phyloP scores from a whole-genome alignment of 2,329 filamentous ascomycete genomes.

The Hypoxylon sp. region DNA sequence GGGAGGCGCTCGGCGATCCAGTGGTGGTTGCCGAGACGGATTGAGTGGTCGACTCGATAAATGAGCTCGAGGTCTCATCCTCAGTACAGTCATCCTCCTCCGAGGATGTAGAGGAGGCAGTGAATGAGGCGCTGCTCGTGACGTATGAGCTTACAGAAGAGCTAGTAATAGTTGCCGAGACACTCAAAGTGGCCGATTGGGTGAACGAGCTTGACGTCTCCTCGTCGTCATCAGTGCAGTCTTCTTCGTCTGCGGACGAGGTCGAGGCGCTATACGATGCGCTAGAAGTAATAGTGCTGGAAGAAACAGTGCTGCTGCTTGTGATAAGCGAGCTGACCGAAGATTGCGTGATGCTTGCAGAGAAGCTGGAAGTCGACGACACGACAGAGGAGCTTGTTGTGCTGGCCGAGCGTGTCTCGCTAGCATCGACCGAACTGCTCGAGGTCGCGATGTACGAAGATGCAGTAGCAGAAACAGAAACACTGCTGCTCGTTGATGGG shows the following conservation, averaged over 20 bases:
- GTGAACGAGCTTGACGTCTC: conserved; percentile 29
- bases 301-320: conserved; percentile 16
- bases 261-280: conserved; percentile 19
- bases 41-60: conserved; percentile 13
- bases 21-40: conserved; percentile 21
- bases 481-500: conserved; percentile 5
- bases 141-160: too few relatives aligned
- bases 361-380: conserved; percentile 12
- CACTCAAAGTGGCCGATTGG: conserved; percentile 15
- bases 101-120: conserved; percentile 21
- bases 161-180: conserved; percentile 22
- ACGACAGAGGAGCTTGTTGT: conserved; percentile 21
- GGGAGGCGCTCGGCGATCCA: conserved; percentile 8
- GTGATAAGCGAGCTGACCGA: conserved; percentile 16
- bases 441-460: conserved; percentile 11
- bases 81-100: conserved; percentile 22
- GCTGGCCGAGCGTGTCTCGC: conserved; percentile 18
- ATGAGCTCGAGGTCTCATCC: conserved; percentile 29
- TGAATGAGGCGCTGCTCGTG: conserved; percentile 18
- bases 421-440: conserved; percentile 10
- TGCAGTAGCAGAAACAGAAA: conserved; percentile 1
- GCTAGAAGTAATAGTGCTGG: conserved; percentile 10
- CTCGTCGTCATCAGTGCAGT: conserved; percentile 14
- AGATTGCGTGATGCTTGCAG: conserved; percentile 11
- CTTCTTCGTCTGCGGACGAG: conserved; percentile 27